Conservation (phyloP, 371 early-diverging fungal genomes). For the Mortierella sp. region DNA sequence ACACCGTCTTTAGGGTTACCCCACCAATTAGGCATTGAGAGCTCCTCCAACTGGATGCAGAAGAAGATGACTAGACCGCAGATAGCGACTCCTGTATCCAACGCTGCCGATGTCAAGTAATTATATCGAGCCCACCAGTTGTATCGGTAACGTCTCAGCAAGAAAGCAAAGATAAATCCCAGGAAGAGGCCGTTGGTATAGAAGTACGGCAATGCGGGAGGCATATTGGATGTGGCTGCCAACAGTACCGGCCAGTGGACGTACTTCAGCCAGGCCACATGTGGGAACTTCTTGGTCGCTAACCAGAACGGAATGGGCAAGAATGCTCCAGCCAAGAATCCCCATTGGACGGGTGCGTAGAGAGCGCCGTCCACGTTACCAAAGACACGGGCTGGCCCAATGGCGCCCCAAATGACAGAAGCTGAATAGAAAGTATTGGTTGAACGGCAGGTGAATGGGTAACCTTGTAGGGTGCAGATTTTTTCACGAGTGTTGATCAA, state of each 20-base stretch:
- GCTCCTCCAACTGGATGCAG: constrained; percentile 47
- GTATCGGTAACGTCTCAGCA: constrained; percentile 64
- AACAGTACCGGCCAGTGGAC: constrained; percentile 55
- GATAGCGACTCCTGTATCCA: constrained; percentile 74
- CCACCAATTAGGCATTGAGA: constrained; percentile 45
- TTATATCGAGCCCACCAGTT: constrained; percentile 80
- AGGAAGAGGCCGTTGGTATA: constrained; percentile 69
- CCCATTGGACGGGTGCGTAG: constrained; percentile 57
- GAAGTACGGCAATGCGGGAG: constrained; percentile 44
- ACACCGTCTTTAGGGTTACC: constrained; percentile 32
- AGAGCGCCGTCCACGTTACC: constrained; percentile 56
- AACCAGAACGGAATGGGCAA: constrained; percentile 56
- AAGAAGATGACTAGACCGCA: constrained; percentile 64
- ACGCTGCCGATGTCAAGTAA: constrained; percentile 78
- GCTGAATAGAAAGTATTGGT: constrained; percentile 75
- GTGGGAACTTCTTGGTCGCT: constrained; percentile 54
- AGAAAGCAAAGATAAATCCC: constrained; percentile 74
- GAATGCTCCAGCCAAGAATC: constrained; percentile 55
- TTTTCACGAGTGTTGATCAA: constrained; percentile 68
- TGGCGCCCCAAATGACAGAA: constrained; percentile 83
- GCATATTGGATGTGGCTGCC: constrained; percentile 45
- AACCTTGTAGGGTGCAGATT: constrained; percentile 63
- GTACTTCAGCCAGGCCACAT: constrained; percentile 63
- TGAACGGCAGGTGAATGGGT: constrained; percentile 70
- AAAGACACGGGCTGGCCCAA: constrained; percentile 78